Evolutionary conservation across 2,329 filamentous ascomycete species (phyloP).

Genomic region (Fusarium scirpi): DNA sequence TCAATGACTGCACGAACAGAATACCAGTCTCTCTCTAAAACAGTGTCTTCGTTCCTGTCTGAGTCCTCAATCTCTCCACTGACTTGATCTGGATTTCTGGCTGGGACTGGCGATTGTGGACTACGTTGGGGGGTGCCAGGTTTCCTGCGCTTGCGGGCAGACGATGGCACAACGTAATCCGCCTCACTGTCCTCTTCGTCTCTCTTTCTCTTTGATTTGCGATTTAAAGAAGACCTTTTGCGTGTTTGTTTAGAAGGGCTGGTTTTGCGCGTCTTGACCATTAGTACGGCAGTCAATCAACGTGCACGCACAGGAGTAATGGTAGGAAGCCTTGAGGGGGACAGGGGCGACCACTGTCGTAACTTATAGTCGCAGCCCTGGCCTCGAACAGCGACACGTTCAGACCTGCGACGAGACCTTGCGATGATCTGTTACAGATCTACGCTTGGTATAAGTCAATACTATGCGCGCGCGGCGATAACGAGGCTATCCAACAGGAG

Average conservation of each 20-base stretch:
- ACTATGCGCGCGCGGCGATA: constrained; percentile 45
- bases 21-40: constrained; percentile 46
- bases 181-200: constrained; percentile 5
- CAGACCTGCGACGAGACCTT: constrained; percentile 26
- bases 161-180: constrained; percentile 2
- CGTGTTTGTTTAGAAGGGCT: constrained; percentile 36
- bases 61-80: neutral
- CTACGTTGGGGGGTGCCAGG: neutral
- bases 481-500: constrained; percentile 42
- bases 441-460: constrained; percentile 52
- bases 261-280: constrained; percentile 49
- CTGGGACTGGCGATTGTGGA: neutral
- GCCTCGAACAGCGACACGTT: constrained; percentile 21
- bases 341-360: constrained; percentile 16
- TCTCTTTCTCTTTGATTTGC: constrained; percentile 29
- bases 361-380: constrained; percentile 9
- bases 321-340: constrained; percentile 9
- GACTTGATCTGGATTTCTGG: neutral
- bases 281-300: constrained; percentile 46
- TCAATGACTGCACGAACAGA: constrained; percentile 52
- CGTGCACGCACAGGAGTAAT: constrained; percentile 16
- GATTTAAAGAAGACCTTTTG: constrained; percentile 37
- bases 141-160: constrained; percentile 23
- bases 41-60: neutral
- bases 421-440: constrained; percentile 47